Base-by-base conservation (phyloP, 1,284 basidiomycete genomes). In the Pyrrhoderma noxium region DNA sequence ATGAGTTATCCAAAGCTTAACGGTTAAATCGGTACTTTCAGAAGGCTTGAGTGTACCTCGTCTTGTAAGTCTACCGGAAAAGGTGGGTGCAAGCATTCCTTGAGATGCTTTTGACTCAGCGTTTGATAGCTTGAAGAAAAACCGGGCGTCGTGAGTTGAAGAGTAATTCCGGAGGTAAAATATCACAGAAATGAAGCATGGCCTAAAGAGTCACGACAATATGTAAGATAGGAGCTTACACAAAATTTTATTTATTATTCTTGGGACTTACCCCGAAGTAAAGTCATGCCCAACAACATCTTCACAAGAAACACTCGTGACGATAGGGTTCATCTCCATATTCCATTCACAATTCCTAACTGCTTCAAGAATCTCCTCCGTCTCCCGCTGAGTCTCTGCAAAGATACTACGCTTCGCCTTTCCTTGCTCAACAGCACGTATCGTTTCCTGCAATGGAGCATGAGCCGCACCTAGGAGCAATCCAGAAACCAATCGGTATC, bases 401-500 rank as follows among this genome's bases (percentile, higher is more conserved):
- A 92, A 96, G 78, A 95, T 89, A 54, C 81, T 91, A 54, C 84
- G 77, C 61, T 79, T 85, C 18, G 73, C 73, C 62, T 88, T 88
- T n/a, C 74, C 74, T 40, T 66, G 72, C 59, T 82, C 76, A 3
- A 77, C 75, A 13, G 74, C 71, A 37, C 79, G 72, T 8, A 86
- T 71, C 38, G 80, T 69, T 43, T 72, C 70, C 31, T 75, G 70
- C 51, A 92, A 68, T 11, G 72, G 68, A 14, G 80, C 85, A 63
- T 87, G 84, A 1, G 71, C 65, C 8, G 87, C 85, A 3, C 89
- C 86, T 3, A 89, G 70, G 4, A 70, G 72, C 8, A 85, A 62
- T 5, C 80, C 81, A 25, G 82, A 69, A 1, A 85, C 57, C 25
- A 77, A 67, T 16, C 81, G 62, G 62, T 82, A 75, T 0, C 92